A percentile compares a stretch with the other conserved stretches of the same genome.
Conservation (phyloP, 306 rosid species). For the Cucurbita pepo region DNA sequence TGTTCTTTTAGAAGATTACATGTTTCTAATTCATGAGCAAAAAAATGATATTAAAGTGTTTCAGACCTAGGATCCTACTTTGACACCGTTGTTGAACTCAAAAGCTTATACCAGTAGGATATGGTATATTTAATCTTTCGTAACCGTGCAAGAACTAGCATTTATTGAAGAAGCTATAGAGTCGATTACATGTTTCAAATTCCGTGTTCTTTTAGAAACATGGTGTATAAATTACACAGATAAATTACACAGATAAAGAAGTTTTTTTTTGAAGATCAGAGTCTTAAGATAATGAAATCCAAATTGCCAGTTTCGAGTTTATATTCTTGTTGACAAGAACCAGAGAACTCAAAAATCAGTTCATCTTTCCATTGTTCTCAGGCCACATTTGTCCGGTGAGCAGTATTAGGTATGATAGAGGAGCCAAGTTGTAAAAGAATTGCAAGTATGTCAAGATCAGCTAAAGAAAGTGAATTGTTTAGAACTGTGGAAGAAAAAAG, state of each 20-base stretch:
- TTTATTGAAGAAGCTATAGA: too few relatives aligned
- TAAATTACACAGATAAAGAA: neutral
- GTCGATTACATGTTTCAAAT: neutral
- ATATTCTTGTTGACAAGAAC: neutral
- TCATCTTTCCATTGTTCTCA: neutral
- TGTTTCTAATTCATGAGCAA: neutral
- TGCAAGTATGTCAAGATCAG: slow-evolving; percentile 12
- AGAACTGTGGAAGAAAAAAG: slow-evolving; percentile 21
- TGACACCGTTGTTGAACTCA: neutral
- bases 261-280: neutral
- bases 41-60: too few relatives aligned
- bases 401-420: neutral
- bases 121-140: neutral
- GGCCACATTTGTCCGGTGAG: neutral
- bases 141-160: neutral
- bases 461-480: slow-evolving; percentile 14
- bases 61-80: too few relatives aligned
- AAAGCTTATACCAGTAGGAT: neutral
- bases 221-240: neutral
- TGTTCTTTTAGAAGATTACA: too few relatives aligned
- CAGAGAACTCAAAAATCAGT: neutral
- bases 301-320: neutral
- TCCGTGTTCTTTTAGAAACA: neutral
- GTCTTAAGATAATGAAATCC: neutral
- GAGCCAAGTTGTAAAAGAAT: slow-evolving; percentile 7